phyloP scores from a whole-genome alignment of 441 rosid species.

The Populus hybrid region DNA sequence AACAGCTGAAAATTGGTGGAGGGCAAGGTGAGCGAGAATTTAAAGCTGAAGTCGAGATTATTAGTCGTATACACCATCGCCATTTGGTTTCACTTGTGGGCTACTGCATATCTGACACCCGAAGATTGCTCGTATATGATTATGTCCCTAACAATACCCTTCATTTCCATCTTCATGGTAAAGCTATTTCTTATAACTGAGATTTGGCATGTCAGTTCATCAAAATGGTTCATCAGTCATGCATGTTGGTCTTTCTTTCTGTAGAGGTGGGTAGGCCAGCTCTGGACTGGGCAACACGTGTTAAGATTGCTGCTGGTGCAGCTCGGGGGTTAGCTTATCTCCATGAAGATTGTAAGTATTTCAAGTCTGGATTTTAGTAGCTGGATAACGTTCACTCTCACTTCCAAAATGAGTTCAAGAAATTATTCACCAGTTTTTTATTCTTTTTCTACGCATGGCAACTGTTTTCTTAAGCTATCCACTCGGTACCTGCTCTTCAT shows the following conservation, averaged over 20 bases:
- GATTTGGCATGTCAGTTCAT: conserved; percentile 14
- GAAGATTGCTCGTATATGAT: conserved; percentile 74
- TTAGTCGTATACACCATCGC: conserved; percentile 87
- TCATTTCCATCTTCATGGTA: conserved; percentile 90
- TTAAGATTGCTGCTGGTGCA: conserved; percentile 83
- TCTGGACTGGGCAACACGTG: conserved; percentile 71
- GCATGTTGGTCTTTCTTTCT: conserved; percentile 12
- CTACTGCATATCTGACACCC: conserved; percentile 70
- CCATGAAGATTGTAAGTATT: conserved; percentile 88
- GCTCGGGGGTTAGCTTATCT: conserved; percentile 97
- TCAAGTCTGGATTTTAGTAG: conserved; percentile 8
- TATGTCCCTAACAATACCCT: conserved; percentile 82
- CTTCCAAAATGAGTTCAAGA: not conserved
- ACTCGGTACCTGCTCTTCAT: not conserved
- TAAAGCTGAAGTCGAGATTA: conserved; percentile 88
- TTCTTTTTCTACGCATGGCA: not conserved
- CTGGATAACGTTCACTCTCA: conserved; percentile 7
- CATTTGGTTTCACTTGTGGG: conserved; percentile 92
- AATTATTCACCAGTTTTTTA: not conserved
- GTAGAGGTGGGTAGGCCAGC: conserved; percentile 59
- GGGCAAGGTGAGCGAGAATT: conserved; percentile 94
- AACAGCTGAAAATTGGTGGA: conserved; percentile 74
- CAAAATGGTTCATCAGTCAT: not conserved
- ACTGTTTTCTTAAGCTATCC: not conserved
- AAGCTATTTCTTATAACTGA: conserved; percentile 13